Conservation (phyloP, 108 stramenopile species). For the Pseudonitzschia delicatissima region DNA sequence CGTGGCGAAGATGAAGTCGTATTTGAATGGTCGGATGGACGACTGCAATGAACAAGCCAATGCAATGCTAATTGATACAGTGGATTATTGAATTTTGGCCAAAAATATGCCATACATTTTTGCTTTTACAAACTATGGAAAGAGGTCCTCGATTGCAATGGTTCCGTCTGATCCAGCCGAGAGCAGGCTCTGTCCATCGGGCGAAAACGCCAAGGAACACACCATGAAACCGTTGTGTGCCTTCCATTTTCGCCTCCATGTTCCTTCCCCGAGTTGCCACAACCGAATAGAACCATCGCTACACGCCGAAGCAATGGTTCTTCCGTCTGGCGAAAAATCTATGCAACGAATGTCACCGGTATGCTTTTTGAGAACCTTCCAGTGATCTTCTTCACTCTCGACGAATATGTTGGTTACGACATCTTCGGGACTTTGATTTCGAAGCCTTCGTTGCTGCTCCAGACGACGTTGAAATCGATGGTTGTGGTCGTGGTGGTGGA, state of each 20-base stretch:
- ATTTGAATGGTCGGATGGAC: conserved; percentile 24
- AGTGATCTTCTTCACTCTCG: not conserved
- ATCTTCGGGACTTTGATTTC: not conserved
- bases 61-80: no score
- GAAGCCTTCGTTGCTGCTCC: not conserved
- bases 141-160: conserved; percentile 10
- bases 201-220: conserved; percentile 5
- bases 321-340: conserved; percentile 5
- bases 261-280: conserved; percentile 5
- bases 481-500: not conserved
- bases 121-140: no score
- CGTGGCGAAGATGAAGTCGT: conserved; percentile 18
- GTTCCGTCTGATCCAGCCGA: conserved; percentile 19
- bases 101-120: no score
- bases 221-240: conserved; percentile 15
- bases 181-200: conserved; percentile 2
- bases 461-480: no score
- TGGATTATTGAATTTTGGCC: no score
- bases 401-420: not conserved
- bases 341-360: conserved; percentile 11
- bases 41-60: not conserved
- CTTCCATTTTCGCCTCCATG: conserved; percentile 11
- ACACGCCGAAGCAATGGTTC: conserved; percentile 11
- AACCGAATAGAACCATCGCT: conserved; percentile 16
- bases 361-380: conserved; percentile 6